Evolutionary conservation across 371 early-diverging fungal genomes (phyloP), one percentile per base, ranked within the genome.

Genomic region (Syncephalis plumigaleata): DNA sequence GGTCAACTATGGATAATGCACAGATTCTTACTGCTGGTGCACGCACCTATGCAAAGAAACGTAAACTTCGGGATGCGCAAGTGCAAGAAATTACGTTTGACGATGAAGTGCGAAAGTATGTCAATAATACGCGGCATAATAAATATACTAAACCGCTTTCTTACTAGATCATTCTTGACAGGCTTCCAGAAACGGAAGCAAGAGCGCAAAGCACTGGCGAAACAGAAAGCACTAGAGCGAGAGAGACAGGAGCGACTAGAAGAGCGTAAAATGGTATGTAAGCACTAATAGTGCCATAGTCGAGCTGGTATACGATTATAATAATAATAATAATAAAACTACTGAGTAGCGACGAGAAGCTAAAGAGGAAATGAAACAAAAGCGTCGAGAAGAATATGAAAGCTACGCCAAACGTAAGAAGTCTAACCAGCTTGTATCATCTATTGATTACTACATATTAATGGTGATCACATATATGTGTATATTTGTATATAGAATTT

Each of bases 41-140:
- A 18, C 17, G 42, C 25, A 45, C 48, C 27, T 53, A 53, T 39
- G 42, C 48, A 5, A 39, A 50, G 40, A 54, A 54, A 42, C 18
- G 50, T n/a, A 46, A 49, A 24, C 26, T 27, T 15, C 49, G 43
- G 18, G 20, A 31, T 4, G 37, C 45, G 16, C 54, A 50, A 45
- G 9, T 46, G 15, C 16, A 26, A 20, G 50, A 54, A 39, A 36
- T 54, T 17, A 43, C 42, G 23, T 54, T 54, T 46, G 54, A 54
- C 17, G 54, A 54, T 24, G 27, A 36, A 9, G 49, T 49, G 11
- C 42, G 54, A 54, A 24, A 39, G 54, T 54, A 44, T 37, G 9
- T 22, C 24, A 37, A 36, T 26, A 1, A 23, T 0, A 37, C 22
- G 22, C n/a, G 36, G 13, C 5, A 0, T 11, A 13, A 39, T 0